phyloP scores from a whole-genome alignment of 2,329 filamentous ascomycete genomes.

The Ploettnerulaceae sp. region DNA sequence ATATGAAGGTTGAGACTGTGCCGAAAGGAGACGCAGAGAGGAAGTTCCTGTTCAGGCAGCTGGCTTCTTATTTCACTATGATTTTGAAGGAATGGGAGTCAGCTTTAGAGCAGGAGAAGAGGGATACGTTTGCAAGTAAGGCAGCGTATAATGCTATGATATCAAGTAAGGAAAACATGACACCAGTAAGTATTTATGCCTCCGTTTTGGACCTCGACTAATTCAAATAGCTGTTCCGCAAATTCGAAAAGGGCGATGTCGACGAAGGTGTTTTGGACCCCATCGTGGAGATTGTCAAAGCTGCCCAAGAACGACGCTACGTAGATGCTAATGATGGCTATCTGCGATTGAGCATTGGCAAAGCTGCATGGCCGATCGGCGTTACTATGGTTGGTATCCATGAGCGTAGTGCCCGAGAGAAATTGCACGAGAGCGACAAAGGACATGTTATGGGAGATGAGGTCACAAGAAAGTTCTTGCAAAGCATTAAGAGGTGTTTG shows the following conservation, averaged over 20 bases:
- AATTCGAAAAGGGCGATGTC: conserved; percentile 76
- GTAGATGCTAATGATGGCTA: conserved; percentile 97
- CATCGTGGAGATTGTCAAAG: conserved; percentile 85
- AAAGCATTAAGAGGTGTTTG: conserved; percentile 95
- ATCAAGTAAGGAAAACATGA: conserved; percentile 82
- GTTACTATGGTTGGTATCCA: conserved; percentile 99
- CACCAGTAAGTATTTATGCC: conserved; percentile 50
- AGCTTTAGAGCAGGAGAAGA: conserved; percentile 64
- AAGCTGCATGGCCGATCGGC: conserved; percentile 97
- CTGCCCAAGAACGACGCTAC: conserved; percentile 85
- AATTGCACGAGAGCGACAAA: conserved; percentile 80
- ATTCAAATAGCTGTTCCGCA: conserved; percentile 65
- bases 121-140: conserved; percentile 70
- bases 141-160: conserved; percentile 80
- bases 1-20: conserved; percentile 75
- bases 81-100: conserved; percentile 83
- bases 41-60: conserved; percentile 74
- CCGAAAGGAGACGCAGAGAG: conserved; percentile 59
- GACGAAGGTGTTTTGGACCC: conserved; percentile 75
- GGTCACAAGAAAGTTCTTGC: conserved; percentile 88
- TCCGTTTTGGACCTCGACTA: conserved; percentile 3
- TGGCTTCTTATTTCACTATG: conserved; percentile 95
- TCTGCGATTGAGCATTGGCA: conserved; percentile 85
- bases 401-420: conserved; percentile 91
- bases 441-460: conserved; percentile 98